Percentiles rank a stretch among this genome's conserved stretches.
Conservation (phyloP, 768 basidiomycete species). For the Fibroporia radiculosa region DNA sequence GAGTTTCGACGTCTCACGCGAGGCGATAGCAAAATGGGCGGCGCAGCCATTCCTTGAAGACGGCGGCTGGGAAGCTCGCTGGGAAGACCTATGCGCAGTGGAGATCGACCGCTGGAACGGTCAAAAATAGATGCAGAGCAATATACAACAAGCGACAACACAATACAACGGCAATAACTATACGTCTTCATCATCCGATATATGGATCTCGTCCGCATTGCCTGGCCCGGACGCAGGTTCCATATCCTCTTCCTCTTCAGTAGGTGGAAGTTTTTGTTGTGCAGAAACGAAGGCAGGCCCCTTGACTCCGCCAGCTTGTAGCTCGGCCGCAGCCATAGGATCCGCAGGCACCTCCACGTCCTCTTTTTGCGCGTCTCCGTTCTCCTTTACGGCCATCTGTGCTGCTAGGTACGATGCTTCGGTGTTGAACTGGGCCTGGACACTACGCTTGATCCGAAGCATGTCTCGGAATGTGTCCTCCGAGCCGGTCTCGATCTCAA, state of each 20-base stretch:
- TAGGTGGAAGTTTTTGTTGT: conserved; percentile 37
- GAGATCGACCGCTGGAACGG: conserved; percentile 68
- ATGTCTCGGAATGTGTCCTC: conserved; percentile 98
- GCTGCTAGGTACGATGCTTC: conserved; percentile 91
- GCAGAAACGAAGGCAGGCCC: conserved; percentile 78
- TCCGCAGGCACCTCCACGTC: conserved; percentile 39
- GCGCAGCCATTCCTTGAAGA: conserved; percentile 63
- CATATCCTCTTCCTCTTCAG: conserved; percentile 30
- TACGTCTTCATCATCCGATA: conserved; percentile 76
- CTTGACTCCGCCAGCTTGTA: conserved; percentile 44
- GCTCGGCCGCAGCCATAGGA: conserved; percentile 84
- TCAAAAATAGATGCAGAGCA: not conserved
- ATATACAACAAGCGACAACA: conserved; percentile 9
- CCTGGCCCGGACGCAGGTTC: conserved; percentile 24
- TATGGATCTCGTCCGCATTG: conserved; percentile 83
- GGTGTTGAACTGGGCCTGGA: conserved; percentile 98
- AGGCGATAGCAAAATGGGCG: conserved; percentile 57
- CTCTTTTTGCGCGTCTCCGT: conserved; percentile 26
- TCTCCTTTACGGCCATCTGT: conserved; percentile 54
- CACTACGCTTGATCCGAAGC: conserved; percentile 93
- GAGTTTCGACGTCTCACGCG: conserved; percentile 63
- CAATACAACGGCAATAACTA: conserved; percentile 14
- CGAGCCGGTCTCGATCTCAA: conserved; percentile 97
- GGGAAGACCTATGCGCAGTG: conserved; percentile 74
- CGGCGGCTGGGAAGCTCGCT: conserved; percentile 58